Evolutionary conservation across 371 early-diverging fungal species (phyloP).

Genomic region (Funneliformis caledonium): DNA sequence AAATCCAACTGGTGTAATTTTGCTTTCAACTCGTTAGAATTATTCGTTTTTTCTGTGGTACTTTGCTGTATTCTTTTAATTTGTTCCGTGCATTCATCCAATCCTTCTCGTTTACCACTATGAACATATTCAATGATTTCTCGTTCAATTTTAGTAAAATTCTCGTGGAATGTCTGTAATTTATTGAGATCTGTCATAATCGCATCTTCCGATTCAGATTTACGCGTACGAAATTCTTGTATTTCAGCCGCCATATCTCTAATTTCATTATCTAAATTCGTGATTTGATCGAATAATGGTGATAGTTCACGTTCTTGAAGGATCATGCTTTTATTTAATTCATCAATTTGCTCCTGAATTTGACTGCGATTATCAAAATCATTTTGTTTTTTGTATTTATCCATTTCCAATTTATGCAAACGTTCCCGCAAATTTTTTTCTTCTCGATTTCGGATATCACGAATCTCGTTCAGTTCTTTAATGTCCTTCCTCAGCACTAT

Average conservation of each 20-base stretch:
- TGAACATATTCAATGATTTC: slow-evolving; percentile 31
- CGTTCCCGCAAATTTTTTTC: neutral
- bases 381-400: neutral
- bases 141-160: slow-evolving; percentile 35
- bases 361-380: neutral
- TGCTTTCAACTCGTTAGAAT: slow-evolving; percentile 39
- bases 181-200: slow-evolving; percentile 8
- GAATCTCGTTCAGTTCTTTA: neutral
- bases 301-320: neutral
- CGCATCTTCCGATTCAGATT: neutral
- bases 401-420: neutral
- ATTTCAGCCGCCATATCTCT: neutral
- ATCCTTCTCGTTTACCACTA: neutral
- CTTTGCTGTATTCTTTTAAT: neutral
- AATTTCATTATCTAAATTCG: neutral
- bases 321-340: slow-evolving; percentile 33
- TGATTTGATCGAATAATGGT: neutral
- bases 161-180: neutral
- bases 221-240: slow-evolving; percentile 38
- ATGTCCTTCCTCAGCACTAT: neutral
- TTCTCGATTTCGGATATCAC: neutral
- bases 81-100: neutral
- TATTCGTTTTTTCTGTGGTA: neutral
- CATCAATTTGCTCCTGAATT: slow-evolving; percentile 23
- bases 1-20: slow-evolving; percentile 44